Evolutionary conservation across 306 rosid species (phyloP).

Genomic region (Hippophae rhamnoides): DNA sequence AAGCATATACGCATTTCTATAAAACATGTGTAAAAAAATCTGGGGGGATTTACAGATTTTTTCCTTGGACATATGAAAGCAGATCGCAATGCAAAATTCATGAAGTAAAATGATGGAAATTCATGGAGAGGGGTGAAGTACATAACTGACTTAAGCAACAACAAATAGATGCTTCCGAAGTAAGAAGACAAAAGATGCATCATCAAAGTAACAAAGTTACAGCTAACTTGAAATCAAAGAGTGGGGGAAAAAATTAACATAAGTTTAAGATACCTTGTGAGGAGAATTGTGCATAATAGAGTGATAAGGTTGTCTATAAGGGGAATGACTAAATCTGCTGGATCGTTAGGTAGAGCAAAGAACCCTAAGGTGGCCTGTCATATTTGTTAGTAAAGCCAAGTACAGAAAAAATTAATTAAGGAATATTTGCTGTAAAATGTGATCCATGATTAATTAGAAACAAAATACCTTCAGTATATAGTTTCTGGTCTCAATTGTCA

Average conservation of each 20-base stretch:
- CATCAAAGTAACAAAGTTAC: too few relatives aligned
- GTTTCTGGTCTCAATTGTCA: constrained; percentile 87
- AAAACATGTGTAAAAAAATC: too few relatives aligned
- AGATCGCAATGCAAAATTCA: background rate
- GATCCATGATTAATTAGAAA: background rate
- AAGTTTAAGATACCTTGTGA: constrained; percentile 55
- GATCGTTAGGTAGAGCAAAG: constrained; percentile 91
- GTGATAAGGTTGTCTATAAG: constrained; percentile 85
- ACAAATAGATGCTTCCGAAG: constrained; percentile 13
- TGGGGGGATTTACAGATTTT: too few relatives aligned
- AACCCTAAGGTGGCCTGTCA: constrained; percentile 95
- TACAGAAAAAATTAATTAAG: background rate
- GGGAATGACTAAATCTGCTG: constrained; percentile 63
- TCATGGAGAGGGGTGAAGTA: background rate
- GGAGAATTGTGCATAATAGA: constrained; percentile 91
- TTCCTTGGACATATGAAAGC: too few relatives aligned
- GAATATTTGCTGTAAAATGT: background rate
- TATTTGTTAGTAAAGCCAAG: constrained; percentile 25
- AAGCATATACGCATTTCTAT: too few relatives aligned
- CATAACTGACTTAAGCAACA: constrained; percentile 1
- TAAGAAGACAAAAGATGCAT: background rate
- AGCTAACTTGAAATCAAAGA: too few relatives aligned
- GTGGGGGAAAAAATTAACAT: background rate
- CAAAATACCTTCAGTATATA: constrained; percentile 71
- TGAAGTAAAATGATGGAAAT: background rate